Base-by-base conservation (phyloP, 2,329 filamentous ascomycete genomes). In the Talaromyces sp. region DNA sequence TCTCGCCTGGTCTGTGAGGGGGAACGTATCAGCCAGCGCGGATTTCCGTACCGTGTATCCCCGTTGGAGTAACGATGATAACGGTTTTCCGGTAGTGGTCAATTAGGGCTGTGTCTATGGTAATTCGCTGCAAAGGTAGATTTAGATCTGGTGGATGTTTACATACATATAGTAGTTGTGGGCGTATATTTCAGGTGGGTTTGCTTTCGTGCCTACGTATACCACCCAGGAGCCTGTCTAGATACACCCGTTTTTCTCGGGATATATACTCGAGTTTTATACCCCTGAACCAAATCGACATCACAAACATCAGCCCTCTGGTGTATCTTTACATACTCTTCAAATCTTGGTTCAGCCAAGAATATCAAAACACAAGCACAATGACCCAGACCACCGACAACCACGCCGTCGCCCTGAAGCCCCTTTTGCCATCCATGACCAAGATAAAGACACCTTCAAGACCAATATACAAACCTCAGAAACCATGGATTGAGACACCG, bases 401-500 rank as follows among this genome's bases (percentile, higher is more conserved):
- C 16, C 14, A n/a, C 25, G 33, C 9, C 9, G 18, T 55, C n/a
- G 2, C 11, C 25, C 31, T 35, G 2, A 16, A 40, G 33, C 35
- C 54, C 33, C 16, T 28, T 12, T 42, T n/a, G 28, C 7, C 23
- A 42, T 18, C 23, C 35, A 57, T 11, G 4, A 40, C 37, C 44
- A 18, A 12, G 12, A 55, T 1, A 25, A 61, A 31, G 6, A 35
- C 23, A 11, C 11, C 58, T 2, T 14, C 14, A 1, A 39, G 16
- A 40, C 9, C 44, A 23, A 35, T n/a, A 21, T 39, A 55, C 11
- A 42, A 44, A 1, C 28, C 46, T 1, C 28, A 35, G 58, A 74
- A 71, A 58, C 87, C 89, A 62, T 92, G 88, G 88, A 83, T 86
- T 64, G 80, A 88, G 72, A 93, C 90, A 18, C 90, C 90, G 28